Conservation (phyloP, 768 basidiomycete species). For the Suillus paluster region DNA sequence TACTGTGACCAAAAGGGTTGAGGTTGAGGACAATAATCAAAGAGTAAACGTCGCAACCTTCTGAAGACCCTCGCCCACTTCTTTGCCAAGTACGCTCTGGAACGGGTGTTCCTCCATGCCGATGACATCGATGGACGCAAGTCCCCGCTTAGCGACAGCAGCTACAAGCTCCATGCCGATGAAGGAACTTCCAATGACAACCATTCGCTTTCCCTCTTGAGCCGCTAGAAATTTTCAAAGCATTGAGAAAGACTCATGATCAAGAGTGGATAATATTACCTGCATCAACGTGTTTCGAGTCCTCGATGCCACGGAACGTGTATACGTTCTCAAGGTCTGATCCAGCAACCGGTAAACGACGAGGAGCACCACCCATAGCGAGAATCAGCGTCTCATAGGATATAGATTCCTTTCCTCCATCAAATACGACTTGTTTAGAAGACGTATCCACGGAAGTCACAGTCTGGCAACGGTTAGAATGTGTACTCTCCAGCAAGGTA, state of each 20-base stretch:
- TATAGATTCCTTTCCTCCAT: slow-evolving; percentile 59
- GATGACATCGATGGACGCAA: slow-evolving; percentile 82
- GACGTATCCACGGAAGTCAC: slow-evolving; percentile 72
- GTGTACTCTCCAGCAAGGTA: slow-evolving; percentile 9
- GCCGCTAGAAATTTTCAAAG: slow-evolving; percentile 43
- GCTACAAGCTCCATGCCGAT: slow-evolving; percentile 92
- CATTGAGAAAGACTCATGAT: slow-evolving; percentile 4
- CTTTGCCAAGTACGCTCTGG: slow-evolving; percentile 77
- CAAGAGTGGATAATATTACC: slow-evolving; percentile 44
- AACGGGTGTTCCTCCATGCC: slow-evolving; percentile 86
- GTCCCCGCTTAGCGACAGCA: slow-evolving; percentile 73
- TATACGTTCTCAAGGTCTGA: slow-evolving; percentile 76
- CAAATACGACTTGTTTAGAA: slow-evolving; percentile 65
- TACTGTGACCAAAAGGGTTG: slow-evolving; percentile 46
- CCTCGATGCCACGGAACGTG: slow-evolving; percentile 71
- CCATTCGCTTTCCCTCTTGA: slow-evolving; percentile 74
- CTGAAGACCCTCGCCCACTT: slow-evolving; percentile 76
- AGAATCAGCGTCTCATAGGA: slow-evolving; percentile 81
- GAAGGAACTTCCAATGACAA: slow-evolving; percentile 88
- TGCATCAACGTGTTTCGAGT: slow-evolving; percentile 72
- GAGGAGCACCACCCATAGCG: slow-evolving; percentile 75
- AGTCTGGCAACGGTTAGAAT: slow-evolving; percentile 41
- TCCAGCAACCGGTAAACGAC: slow-evolving; percentile 77
- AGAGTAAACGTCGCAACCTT: slow-evolving; percentile 51
- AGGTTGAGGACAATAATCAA: not conserved